A percentile compares a stretch with the other conserved stretches of the same genome.
phyloP scores from a whole-genome alignment of 306 rosid species.

The Vicia faba region DNA sequence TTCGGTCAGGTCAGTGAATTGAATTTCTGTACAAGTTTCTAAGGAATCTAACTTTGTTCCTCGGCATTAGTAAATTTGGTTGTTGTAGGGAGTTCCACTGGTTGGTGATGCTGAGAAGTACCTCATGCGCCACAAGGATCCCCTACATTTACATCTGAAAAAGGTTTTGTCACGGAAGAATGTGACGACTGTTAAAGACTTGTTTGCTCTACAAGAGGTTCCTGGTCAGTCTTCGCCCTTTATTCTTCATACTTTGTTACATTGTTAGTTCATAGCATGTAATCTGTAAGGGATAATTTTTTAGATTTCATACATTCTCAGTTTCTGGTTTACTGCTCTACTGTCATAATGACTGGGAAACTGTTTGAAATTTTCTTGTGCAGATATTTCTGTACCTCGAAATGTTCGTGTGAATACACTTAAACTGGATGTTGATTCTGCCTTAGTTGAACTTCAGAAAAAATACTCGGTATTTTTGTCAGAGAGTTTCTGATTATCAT shows the following conservation, averaged over 20 bases:
- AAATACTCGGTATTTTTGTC: slow-evolving; percentile 52
- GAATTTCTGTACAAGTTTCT: neutral
- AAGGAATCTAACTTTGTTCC: neutral
- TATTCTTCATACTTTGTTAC: neutral
- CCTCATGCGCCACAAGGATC: slow-evolving; percentile 58
- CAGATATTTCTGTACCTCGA: slow-evolving; percentile 74
- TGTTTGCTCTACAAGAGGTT: slow-evolving; percentile 52
- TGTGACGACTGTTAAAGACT: slow-evolving; percentile 59
- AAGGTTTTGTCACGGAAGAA: slow-evolving; percentile 56
- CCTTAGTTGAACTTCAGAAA: slow-evolving; percentile 60
- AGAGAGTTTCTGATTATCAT: slow-evolving; percentile 6
- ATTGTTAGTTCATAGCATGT: neutral
- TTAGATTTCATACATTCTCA: slow-evolving; percentile 1
- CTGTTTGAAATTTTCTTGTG: slow-evolving; percentile 40
- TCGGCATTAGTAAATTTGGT: neutral
- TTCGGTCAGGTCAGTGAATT: slow-evolving; percentile 65
- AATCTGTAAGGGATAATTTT: neutral
- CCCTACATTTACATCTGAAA: slow-evolving; percentile 54
- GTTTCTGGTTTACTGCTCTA: slow-evolving; percentile 13
- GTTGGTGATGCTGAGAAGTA: slow-evolving; percentile 84
- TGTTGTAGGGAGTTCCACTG: slow-evolving; percentile 52
- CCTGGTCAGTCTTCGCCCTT: slow-evolving; percentile 56
- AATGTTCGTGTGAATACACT: slow-evolving; percentile 89
- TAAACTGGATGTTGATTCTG: slow-evolving; percentile 71
- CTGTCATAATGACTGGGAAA: slow-evolving; percentile 8